Evolutionary conservation across 768 basidiomycete species (phyloP).

Genomic region (Asterophora lycoperdoides): DNA sequence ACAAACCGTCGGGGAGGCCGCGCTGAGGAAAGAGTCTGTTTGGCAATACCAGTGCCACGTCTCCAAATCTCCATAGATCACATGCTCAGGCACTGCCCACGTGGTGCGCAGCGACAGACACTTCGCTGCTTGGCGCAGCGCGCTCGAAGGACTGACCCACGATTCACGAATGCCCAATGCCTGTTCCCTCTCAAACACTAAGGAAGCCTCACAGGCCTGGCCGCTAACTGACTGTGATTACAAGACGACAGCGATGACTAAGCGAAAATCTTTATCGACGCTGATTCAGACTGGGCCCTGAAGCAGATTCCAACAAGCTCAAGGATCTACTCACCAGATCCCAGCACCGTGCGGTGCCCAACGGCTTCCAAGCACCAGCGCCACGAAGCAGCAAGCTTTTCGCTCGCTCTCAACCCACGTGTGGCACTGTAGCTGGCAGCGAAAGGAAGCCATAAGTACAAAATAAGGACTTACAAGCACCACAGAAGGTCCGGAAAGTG

Average conservation of each 20-base stretch:
- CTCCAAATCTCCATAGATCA: slow-evolving; percentile 1
- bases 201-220: no score
- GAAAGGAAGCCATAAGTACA: no score
- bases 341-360: neutral
- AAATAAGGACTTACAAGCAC: no score
- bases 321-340: neutral
- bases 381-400: neutral
- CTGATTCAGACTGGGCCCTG: neutral
- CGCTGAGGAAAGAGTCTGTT: neutral
- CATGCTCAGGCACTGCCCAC: slow-evolving; percentile 2
- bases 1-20: neutral
- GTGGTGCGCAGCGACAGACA: no score
- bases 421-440: neutral
- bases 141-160: no score
- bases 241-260: no score
- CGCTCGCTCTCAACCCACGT: neutral
- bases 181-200: no score
- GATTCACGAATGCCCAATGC: no score
- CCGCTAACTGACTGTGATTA: no score
- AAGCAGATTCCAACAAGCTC: neutral
- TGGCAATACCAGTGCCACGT: no score
- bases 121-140: no score
- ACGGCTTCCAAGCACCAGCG: neutral
- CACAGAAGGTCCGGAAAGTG: neutral
- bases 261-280: no score